Evolutionary conservation across 2,329 filamentous ascomycete species (phyloP), one percentile per base, ranked within the genome.

Genomic region (Ophiosphaerella korrae): DNA sequence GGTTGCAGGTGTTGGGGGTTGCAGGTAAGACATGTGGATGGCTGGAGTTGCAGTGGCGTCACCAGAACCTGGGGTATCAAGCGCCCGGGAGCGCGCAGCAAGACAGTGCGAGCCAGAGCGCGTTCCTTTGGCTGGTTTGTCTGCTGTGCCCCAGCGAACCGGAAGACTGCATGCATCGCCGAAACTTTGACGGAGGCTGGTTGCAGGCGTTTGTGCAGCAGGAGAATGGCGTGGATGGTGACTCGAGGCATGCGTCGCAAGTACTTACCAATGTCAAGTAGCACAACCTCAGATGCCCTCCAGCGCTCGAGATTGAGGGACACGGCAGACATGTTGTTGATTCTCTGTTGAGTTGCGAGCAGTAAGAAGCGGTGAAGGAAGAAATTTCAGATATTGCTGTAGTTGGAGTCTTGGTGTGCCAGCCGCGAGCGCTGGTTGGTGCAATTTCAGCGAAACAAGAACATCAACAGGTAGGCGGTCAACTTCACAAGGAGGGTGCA

Each of bases 181-280:
- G 49, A 47, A 42, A 54, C 11, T 11, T 53, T 58, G 52, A 46
- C 40, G 45, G 47, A 56, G 57, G 58, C 57, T 58, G 58, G 50
- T 36, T 57, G 59, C 58, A 60, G 59, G 47, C 42, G 53, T 52
- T 57, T 34, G 39, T 41, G 47, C 41, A 36, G 31, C 51, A 44
- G 52, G 42, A 54, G 43, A 21, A 11, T 12, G 49, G 42, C 36
- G 34, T 37, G 48, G 46, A 43, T 40, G 26, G 26, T 6, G 50
- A 62, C 57, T 58, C 52, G 54, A 58, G 53, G 47, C 51, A 45
- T 45, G 53, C 50, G 48, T 48, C 48, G 52, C 52, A 34, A 37
- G 45, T 44, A 74, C 78, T 78, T 77, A 85, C 82, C 82, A 68
- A 85, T 84, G 70, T 84, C 82, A 60, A 85, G 78, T 63, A 85